Conservation (phyloP, 495 filamentous ascomycete genomes). For the Choiromyces venosus region DNA sequence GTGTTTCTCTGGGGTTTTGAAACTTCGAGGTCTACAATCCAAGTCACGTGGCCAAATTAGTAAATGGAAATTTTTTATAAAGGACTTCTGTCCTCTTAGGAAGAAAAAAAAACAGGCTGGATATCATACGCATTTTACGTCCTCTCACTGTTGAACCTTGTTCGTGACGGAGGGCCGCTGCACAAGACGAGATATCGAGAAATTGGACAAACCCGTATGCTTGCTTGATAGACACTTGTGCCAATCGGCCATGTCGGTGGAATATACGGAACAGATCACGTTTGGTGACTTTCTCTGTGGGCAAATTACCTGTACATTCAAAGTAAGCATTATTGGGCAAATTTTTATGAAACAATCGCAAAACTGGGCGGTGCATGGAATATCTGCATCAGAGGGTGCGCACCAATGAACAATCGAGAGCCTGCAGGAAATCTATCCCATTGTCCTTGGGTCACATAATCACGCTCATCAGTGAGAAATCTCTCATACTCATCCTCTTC, state of each 20-base stretch:
- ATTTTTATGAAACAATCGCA: conserved; percentile 23
- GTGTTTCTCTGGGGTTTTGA: conserved; percentile 82
- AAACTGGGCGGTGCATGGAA: conserved; percentile 20
- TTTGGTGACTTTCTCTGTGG: conserved; percentile 88
- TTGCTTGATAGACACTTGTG: conserved; percentile 94
- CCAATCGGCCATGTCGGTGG: conserved; percentile 74
- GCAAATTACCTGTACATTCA: conserved; percentile 69
- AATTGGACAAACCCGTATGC: conserved; percentile 98
- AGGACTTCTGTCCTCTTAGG: conserved; percentile 12
- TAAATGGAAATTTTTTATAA: not conserved
- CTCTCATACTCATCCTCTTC: conserved; percentile 67
- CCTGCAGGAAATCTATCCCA: conserved; percentile 89
- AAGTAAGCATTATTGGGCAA: conserved; percentile 37
- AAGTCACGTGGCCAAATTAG: conserved; percentile 19
- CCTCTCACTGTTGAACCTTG: conserved; percentile 74
- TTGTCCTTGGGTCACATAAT: conserved; percentile 77
- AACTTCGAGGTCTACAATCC: conserved; percentile 73
- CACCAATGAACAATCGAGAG: conserved; percentile 87
- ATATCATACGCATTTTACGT: conserved; percentile 77
- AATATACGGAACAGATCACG: conserved; percentile 88
- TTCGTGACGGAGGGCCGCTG: conserved; percentile 64
- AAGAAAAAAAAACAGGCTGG: conserved; percentile 6
- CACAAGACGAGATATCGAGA: conserved; percentile 65
- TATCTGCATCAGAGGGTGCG: conserved; percentile 44
- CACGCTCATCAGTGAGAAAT: conserved; percentile 72